Evolutionary conservation across 768 basidiomycete genomes (phyloP).

Genomic region (Pholiota conissans): DNA sequence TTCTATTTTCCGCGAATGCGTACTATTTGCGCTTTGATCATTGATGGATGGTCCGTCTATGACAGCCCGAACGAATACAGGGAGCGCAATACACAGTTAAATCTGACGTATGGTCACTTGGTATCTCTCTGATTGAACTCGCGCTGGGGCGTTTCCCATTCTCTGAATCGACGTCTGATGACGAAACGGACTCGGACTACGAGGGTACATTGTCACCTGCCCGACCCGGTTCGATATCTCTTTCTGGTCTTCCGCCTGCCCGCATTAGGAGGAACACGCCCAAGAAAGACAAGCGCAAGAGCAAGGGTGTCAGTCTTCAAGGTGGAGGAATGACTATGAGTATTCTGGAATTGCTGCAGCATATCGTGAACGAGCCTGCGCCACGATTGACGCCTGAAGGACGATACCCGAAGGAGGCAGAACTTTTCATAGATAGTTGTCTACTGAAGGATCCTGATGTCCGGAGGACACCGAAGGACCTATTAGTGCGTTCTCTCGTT

Average conservation of each 20-base stretch:
- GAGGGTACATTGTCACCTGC: slow-evolving; percentile 73
- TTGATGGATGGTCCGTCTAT: neutral
- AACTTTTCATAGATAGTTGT: slow-evolving; percentile 87
- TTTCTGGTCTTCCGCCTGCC: slow-evolving; percentile 38
- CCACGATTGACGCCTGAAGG: slow-evolving; percentile 80
- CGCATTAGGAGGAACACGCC: slow-evolving; percentile 40
- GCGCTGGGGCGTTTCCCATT: slow-evolving; percentile 98
- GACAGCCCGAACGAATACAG: slow-evolving; percentile 97
- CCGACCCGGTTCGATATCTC: slow-evolving; percentile 55
- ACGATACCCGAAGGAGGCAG: slow-evolving; percentile 67
- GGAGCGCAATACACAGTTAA: slow-evolving; percentile 98
- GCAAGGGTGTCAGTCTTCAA: slow-evolving; percentile 89
- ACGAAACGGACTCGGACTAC: slow-evolving; percentile 52
- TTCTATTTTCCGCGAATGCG: neutral
- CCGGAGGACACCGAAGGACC: slow-evolving; percentile 84
- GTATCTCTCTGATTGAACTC: slow-evolving; percentile 95
- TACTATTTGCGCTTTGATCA: neutral
- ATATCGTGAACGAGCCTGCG: slow-evolving; percentile 98
- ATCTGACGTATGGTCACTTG: slow-evolving; percentile 98
- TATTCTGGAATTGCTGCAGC: slow-evolving; percentile 93
- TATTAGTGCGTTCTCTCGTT: slow-evolving; percentile 55
- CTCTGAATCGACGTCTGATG: slow-evolving; percentile 75
- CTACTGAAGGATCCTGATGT: slow-evolving; percentile 86
- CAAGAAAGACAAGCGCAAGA: slow-evolving; percentile 85
- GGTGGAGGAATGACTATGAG: slow-evolving; percentile 98